Evolutionary conservation across 1,139 yeast genomes (phyloP).

Genomic region (Blastobotrys petasosporus): DNA sequence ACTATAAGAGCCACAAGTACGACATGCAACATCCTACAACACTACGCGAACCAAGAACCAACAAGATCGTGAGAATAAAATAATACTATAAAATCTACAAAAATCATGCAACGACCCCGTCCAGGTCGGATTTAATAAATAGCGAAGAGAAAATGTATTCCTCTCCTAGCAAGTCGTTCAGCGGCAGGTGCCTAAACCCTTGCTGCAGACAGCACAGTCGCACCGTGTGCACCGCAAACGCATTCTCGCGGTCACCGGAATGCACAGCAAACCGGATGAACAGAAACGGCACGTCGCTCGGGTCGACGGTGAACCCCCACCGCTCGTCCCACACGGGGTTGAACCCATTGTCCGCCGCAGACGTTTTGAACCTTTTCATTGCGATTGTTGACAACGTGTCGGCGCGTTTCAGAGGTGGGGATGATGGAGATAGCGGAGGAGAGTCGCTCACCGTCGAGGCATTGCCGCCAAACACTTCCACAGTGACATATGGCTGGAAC

Average conservation of each 20-base stretch:
- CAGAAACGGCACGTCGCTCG: constrained; percentile 40
- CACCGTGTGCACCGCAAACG: constrained; percentile 52
- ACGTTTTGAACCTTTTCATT: constrained; percentile 5
- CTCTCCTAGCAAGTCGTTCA: constrained; percentile 74
- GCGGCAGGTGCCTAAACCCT: constrained; percentile 78
- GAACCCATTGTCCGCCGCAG: constrained; percentile 60
- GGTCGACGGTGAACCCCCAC: constrained; percentile 42
- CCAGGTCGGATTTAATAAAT: constrained; percentile 42
- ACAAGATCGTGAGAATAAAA: too few species aligned
- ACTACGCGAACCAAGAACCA: too few species aligned
- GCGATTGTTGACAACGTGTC: neutral
- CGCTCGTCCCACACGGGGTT: constrained; percentile 74
- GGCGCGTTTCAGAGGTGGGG: neutral
- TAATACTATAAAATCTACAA: too few species aligned
- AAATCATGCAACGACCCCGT: constrained; percentile 33
- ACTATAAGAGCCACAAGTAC: too few species aligned
- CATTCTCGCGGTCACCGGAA: constrained; percentile 33
- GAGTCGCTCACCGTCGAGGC: constrained; percentile 1
- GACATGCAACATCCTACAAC: too few species aligned
- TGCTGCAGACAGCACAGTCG: constrained; percentile 52
- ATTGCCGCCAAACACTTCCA: constrained; percentile 48
- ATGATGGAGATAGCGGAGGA: neutral
- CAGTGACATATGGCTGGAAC: constrained; percentile 52
- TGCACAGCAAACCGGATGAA: constrained; percentile 50
- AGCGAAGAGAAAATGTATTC: constrained; percentile 73